These are phyloP conservation scores for Xylaria flabelliformis DNA, from an alignment of 495 filamentous ascomycete genomes.

Conservation along the genomic window DNA sequence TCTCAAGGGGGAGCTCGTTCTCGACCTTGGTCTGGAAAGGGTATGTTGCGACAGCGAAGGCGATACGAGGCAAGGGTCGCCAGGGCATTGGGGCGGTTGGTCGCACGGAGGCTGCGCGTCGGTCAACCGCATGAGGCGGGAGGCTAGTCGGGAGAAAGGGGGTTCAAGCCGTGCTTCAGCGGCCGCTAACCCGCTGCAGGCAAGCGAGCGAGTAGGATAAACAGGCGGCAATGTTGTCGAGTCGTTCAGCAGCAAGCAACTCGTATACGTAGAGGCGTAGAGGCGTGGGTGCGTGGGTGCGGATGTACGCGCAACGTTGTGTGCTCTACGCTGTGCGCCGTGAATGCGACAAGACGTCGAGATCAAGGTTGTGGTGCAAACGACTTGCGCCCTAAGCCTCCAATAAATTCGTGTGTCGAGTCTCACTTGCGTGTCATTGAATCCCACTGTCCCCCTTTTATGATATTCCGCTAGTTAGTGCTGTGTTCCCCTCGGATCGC, in stretches of 20 bases:
- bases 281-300: background rate
- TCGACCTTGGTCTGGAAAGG: constrained; percentile 87
- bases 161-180: constrained; percentile 3
- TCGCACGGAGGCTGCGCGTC: constrained; percentile 41
- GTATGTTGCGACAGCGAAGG: constrained; percentile 93
- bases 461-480: background rate
- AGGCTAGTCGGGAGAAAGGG: constrained; percentile 4
- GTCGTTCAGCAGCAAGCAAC: constrained; percentile 4
- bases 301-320: constrained; percentile 6
- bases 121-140: constrained; percentile 45
- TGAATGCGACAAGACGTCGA: constrained; percentile 6
- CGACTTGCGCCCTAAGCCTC: background rate
- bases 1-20: constrained; percentile 93
- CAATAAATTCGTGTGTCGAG: background rate
- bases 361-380: constrained; percentile 4
- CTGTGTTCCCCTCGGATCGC: constrained; percentile 15
- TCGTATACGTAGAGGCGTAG: background rate
- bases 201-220: constrained; percentile 23
- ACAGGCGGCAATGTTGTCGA: background rate
- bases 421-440: constrained; percentile 24
- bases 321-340: constrained; percentile 5
- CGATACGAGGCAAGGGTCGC: constrained; percentile 95
- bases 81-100: constrained; percentile 76
- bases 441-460: constrained; percentile 6
- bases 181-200: constrained; percentile 20